These are phyloP conservation scores for Cyberlindnera mrakii DNA, from an alignment of 805 yeast species.

Conservation along the genomic window DNA sequence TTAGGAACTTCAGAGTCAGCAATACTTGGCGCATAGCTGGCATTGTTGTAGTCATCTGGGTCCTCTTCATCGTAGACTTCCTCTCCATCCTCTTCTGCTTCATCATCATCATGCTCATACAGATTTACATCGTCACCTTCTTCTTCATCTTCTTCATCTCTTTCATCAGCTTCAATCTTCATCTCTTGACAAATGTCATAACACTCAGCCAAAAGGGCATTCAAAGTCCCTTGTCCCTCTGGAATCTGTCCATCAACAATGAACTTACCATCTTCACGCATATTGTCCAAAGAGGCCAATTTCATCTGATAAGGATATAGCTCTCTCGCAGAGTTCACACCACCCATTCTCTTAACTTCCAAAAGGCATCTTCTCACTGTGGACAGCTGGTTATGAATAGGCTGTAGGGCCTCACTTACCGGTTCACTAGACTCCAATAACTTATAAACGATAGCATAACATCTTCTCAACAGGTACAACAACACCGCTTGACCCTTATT, in stretches of 20 bases:
- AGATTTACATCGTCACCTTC: slow-evolving; percentile 12
- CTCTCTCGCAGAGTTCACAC: slow-evolving; percentile 80
- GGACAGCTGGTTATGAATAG: slow-evolving; percentile 86
- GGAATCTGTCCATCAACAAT: slow-evolving; percentile 85
- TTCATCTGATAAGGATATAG: slow-evolving; percentile 95
- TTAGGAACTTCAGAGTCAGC: slow-evolving; percentile 8
- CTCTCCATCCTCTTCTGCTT: slow-evolving; percentile 33
- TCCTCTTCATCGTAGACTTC: slow-evolving; percentile 29
- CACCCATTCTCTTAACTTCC: slow-evolving; percentile 90
- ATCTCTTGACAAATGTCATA: slow-evolving; percentile 90
- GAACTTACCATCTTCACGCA: slow-evolving; percentile 88
- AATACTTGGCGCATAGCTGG: slow-evolving; percentile 22
- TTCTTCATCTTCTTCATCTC: slow-evolving; percentile 23
- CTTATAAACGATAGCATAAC: slow-evolving; percentile 86
- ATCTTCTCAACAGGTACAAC: slow-evolving; percentile 77
- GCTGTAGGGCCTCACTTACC: slow-evolving; percentile 87
- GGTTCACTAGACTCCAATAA: slow-evolving; percentile 91
- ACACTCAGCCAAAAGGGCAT: slow-evolving; percentile 86
- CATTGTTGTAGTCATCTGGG: slow-evolving; percentile 21
- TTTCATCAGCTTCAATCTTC: slow-evolving; percentile 66
- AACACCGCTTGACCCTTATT: slow-evolving; percentile 52
- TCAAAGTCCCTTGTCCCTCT: slow-evolving; percentile 96
- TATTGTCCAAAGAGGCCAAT: slow-evolving; percentile 80
- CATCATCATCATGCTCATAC: slow-evolving; percentile 22
- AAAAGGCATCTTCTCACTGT: slow-evolving; percentile 87